Percentiles rank a stretch among this genome's conserved stretches.
Evolutionary conservation across 495 filamentous ascomycete species (phyloP).

Genomic region (Pseudoneurospora amorphoporcata): DNA sequence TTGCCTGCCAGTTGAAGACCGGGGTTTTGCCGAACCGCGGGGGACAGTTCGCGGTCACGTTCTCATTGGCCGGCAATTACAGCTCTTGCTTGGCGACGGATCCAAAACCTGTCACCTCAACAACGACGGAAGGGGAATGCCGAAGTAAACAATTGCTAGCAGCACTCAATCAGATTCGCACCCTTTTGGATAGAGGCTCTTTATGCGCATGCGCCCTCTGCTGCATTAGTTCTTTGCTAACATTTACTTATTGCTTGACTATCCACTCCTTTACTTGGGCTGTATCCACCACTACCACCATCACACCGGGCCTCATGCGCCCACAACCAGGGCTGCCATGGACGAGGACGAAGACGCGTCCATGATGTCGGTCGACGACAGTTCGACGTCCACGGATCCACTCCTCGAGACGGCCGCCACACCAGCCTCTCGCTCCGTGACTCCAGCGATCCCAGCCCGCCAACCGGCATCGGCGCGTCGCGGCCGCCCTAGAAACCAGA

Average conservation of each 20-base stretch:
- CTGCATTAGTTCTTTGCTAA: neutral
- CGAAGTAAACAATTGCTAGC: neutral
- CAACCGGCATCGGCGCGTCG: conserved; percentile 18
- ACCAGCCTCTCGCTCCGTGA: conserved; percentile 16
- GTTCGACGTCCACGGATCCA: conserved; percentile 39
- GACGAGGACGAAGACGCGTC: conserved; percentile 10
- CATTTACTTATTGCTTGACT: neutral
- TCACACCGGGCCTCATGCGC: neutral
- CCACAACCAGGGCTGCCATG: conserved; percentile 3
- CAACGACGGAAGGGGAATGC: neutral
- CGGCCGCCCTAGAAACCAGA: conserved; percentile 11
- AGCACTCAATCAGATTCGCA: neutral
- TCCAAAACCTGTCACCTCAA: neutral
- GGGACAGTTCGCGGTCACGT: neutral
- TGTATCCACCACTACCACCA: neutral
- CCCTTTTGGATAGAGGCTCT: neutral
- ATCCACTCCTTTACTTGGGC: neutral
- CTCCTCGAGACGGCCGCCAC: conserved; percentile 26
- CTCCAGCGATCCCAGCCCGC: neutral
- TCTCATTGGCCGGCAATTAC: neutral
- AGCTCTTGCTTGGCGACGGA: neutral
- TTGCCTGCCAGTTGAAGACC: neutral
- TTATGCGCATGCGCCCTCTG: neutral
- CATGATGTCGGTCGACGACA: conserved; percentile 25
- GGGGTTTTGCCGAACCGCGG: neutral